Percentiles rank a stretch among this genome's conserved stretches.
These are phyloP conservation scores for Tremella yokohamensis DNA, from an alignment of 768 basidiomycete genomes.

Conservation along the genomic window DNA sequence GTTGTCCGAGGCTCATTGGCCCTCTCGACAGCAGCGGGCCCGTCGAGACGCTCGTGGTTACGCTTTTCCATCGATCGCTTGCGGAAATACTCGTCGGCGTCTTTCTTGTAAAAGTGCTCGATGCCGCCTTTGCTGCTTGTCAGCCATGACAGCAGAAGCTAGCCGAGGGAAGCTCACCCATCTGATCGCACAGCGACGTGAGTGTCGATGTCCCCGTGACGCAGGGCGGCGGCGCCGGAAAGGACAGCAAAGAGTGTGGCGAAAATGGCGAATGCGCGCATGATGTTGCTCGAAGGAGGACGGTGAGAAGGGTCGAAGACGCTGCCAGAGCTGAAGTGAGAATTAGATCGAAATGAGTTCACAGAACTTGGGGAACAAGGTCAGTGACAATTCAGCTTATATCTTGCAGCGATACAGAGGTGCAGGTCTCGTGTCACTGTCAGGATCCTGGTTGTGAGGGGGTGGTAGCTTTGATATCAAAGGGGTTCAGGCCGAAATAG, in stretches of 20 bases:
- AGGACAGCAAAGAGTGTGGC: conserved; percentile 10
- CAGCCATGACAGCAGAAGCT: background rate
- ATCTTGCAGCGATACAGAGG: too few species aligned
- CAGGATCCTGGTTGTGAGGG: too few species aligned
- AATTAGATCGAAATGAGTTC: background rate
- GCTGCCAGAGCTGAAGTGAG: too few species aligned
- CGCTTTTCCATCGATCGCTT: conserved; percentile 1
- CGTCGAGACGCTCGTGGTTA: conserved; percentile 7
- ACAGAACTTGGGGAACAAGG: conserved; percentile 1
- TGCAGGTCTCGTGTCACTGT: too few species aligned
- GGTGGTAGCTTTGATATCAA: too few species aligned
- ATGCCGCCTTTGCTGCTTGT: conserved; percentile 14
- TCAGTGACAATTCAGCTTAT: too few species aligned
- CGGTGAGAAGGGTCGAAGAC: background rate
- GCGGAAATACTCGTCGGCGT: conserved; percentile 11
- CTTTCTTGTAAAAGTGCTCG: conserved; percentile 21
- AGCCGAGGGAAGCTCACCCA: conserved; percentile 10
- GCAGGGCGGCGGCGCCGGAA: conserved; percentile 7
- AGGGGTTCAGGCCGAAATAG: too few species aligned
- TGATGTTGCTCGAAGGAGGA: conserved; percentile 1
- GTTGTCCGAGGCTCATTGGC: background rate
- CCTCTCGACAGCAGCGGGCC: background rate
- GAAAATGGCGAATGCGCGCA: conserved; percentile 16
- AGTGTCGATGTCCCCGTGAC: conserved; percentile 21
- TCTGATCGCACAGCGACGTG: conserved; percentile 23